Evolutionary conservation across 2,329 filamentous ascomycete species (phyloP).

Genomic region (Stenocarpella maydis): DNA sequence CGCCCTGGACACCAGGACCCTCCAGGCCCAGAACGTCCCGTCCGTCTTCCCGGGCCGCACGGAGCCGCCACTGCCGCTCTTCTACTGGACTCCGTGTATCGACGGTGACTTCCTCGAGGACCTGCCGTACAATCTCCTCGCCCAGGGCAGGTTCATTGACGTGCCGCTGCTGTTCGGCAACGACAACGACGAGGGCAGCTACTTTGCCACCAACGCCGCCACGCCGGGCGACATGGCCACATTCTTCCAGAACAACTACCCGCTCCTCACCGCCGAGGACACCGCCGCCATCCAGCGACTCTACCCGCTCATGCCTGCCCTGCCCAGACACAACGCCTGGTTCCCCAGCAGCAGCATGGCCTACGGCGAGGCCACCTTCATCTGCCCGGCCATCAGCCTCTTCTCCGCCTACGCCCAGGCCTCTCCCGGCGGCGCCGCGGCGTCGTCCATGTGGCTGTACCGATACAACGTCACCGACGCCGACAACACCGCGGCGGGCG

Average conservation of each 20-base stretch:
- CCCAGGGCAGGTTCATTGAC: conserved; percentile 58
- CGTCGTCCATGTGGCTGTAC: conserved; percentile 52
- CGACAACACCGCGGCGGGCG: conserved; percentile 45
- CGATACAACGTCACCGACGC: conserved; percentile 58
- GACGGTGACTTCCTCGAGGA: conserved; percentile 57
- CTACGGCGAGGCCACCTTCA: conserved; percentile 57
- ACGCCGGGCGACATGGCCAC: conserved; percentile 45
- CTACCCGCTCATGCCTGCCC: conserved; percentile 49
- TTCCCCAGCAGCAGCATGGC: conserved; percentile 53
- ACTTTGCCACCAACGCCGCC: conserved; percentile 52
- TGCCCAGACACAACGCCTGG: conserved; percentile 52
- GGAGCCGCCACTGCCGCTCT: conserved; percentile 46
- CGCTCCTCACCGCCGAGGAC: conserved; percentile 48
- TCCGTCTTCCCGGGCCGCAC: conserved; percentile 50
- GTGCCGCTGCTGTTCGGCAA: conserved; percentile 62
- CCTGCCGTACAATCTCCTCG: conserved; percentile 51
- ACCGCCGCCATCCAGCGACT: conserved; percentile 45
- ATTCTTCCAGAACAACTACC: conserved; percentile 59
- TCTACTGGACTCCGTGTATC: conserved; percentile 61
- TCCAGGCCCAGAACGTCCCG: conserved; percentile 53
- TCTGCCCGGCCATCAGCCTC: conserved; percentile 52
- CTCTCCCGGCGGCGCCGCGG: background rate
- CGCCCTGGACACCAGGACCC: conserved; percentile 41
- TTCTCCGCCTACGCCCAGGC: conserved; percentile 45
- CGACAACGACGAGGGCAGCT: conserved; percentile 56